Base-by-base conservation (phyloP, 2,329 filamentous ascomycete genomes). In the Phaeosphaeriaceae sp. region DNA sequence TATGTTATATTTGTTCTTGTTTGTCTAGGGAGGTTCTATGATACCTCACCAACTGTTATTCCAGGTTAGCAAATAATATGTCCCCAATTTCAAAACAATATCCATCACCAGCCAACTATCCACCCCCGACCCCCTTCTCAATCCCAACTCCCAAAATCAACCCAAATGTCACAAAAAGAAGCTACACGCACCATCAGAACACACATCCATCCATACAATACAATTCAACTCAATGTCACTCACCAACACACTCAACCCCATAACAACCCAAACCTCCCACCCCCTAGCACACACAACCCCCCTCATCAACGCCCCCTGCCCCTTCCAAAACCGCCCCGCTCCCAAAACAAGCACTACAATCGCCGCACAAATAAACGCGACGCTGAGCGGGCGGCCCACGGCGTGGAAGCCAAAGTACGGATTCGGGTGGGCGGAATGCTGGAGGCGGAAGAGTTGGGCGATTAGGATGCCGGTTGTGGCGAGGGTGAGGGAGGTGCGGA, bases 401-500 rank as follows among this genome's bases (percentile, higher is more conserved):
- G 79, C 71, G 50, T 78, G 83, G 65, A 84, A 90, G 1, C 84
- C 83, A 49, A 88, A 81, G 9, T 74, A 70, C 2, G 71, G 69
- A 30, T 74, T 60, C 1, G 73, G 75, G 13, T 72, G 62, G 7
- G 76, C 64, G 20, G 77, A 66, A 23, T 84, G 77, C 61, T 87
- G 80, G 3, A 87, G 75, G 16, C 81, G 78, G 60, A 89, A 89
- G 6, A 91, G 79, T 64, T 91, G 88, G 0, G 87, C 84, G 21
- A 87, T 80, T 3, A 84, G 61, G 2, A 87, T 82, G 15, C 87
- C 87, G 16, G 85, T 75, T 74, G 89, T 86, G 12, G 87, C 85
- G 32, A 90, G 77, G n/a, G 82, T 79, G 30, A 88, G 73, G 0
- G 86, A 89, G 1, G 87, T 91, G 16, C 88, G 83, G 23, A 90